These are phyloP conservation scores for Massarina eburnea DNA, from an alignment of 2,329 filamentous ascomycete species.

Conservation along the genomic window DNA sequence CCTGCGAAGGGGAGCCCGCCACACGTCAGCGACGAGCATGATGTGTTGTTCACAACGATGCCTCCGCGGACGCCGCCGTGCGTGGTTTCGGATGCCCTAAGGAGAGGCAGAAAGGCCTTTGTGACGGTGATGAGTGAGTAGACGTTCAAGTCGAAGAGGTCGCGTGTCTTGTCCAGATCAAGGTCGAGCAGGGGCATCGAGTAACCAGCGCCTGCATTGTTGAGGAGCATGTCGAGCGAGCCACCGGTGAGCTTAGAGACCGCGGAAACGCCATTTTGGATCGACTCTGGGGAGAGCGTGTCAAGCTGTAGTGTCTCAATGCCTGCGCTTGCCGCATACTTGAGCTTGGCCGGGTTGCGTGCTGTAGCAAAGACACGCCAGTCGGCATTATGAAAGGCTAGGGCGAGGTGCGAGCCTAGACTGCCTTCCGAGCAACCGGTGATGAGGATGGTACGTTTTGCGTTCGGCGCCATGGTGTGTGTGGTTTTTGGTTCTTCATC, in stretches of 20 bases:
- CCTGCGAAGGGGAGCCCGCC: constrained; percentile 32
- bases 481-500: no score
- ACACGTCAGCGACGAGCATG: constrained; percentile 39
- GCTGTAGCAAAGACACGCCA: constrained; percentile 62
- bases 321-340: constrained; percentile 48
- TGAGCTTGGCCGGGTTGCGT: constrained; percentile 52
- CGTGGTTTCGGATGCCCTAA: no score
- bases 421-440: constrained; percentile 38
- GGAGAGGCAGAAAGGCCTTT: constrained; percentile 57
- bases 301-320: constrained; percentile 59
- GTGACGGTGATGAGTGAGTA: constrained; percentile 61
- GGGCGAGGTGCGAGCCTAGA: constrained; percentile 39
- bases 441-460: constrained; percentile 23
- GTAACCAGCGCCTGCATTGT: constrained; percentile 61
- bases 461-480: not conserved
- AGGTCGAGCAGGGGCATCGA: constrained; percentile 60
- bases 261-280: constrained; percentile 53
- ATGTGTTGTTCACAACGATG: constrained; percentile 33
- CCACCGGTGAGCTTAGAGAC: constrained; percentile 50
- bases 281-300: constrained; percentile 48
- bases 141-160: constrained; percentile 49
- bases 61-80: no score
- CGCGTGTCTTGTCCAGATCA: constrained; percentile 37
- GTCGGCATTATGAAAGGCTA: constrained; percentile 45
- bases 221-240: constrained; percentile 58